These are phyloP conservation scores for Curvularia hawaiiensis DNA, from an alignment of 2,329 filamentous ascomycete genomes.

Conservation along the genomic window DNA sequence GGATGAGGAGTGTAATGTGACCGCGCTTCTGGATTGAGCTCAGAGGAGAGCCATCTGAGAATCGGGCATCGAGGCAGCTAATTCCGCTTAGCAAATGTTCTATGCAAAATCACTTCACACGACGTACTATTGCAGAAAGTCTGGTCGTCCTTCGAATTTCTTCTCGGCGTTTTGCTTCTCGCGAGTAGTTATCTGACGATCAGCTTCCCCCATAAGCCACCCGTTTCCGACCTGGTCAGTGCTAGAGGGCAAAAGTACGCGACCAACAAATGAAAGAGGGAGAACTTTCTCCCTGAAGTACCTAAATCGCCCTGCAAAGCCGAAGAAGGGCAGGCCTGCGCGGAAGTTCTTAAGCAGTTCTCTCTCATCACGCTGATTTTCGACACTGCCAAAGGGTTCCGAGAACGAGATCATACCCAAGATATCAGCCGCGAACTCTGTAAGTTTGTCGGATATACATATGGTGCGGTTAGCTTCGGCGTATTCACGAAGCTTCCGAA, in stretches of 20 bases:
- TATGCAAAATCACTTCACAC: background rate
- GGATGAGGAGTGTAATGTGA: slow-evolving; percentile 48
- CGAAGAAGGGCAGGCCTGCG: slow-evolving; percentile 46
- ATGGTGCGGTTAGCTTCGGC: slow-evolving; percentile 29
- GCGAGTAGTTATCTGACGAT: slow-evolving; percentile 38
- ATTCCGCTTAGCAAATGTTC: slow-evolving; percentile 2
- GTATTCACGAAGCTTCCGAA: slow-evolving; percentile 40
- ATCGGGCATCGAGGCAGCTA: slow-evolving; percentile 44
- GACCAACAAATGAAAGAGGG: slow-evolving; percentile 28
- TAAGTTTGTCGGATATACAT: slow-evolving; percentile 46
- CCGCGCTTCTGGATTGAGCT: slow-evolving; percentile 40
- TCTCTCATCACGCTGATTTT: slow-evolving; percentile 48
- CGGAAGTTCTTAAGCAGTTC: slow-evolving; percentile 46
- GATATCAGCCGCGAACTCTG: slow-evolving; percentile 51
- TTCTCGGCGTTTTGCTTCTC: slow-evolving; percentile 34
- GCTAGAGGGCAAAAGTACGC: slow-evolving; percentile 39
- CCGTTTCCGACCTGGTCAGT: slow-evolving; percentile 44
- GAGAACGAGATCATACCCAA: slow-evolving; percentile 50
- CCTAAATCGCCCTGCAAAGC: slow-evolving; percentile 43
- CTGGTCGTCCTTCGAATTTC: slow-evolving; percentile 28
- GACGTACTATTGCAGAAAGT: slow-evolving; percentile 44
- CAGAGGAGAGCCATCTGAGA: slow-evolving; percentile 36
- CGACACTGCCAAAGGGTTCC: slow-evolving; percentile 47
- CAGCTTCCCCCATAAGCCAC: slow-evolving; percentile 47
- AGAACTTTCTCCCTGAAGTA: slow-evolving; percentile 45